Percentiles rank a stretch among this genome's conserved stretches.
Evolutionary conservation across 495 filamentous ascomycete genomes (phyloP).

Genomic region (Cercophora sp.): DNA sequence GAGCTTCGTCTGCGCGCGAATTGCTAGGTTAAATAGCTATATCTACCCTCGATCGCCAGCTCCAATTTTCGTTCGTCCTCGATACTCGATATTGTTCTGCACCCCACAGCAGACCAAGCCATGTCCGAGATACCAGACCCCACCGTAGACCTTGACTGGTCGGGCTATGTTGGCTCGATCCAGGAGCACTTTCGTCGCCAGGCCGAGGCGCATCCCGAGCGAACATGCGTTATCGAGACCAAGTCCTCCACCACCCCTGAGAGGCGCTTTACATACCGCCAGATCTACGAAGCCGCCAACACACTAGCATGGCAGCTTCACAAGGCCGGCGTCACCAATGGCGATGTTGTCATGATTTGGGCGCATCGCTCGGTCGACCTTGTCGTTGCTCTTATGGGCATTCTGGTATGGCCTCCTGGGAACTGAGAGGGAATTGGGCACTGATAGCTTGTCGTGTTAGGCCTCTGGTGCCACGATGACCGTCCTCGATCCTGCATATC

Average conservation of each 20-base stretch:
- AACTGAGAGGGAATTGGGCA: no score
- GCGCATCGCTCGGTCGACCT: constrained; percentile 76
- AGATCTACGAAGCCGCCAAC: constrained; percentile 85
- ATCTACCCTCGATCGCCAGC: no score
- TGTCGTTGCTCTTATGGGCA: constrained; percentile 62
- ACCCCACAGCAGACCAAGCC: no score
- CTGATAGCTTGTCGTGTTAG: no score
- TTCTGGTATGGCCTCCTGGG: constrained; percentile 41
- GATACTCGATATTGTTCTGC: no score
- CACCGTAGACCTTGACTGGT: constrained; percentile 76
- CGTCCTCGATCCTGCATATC: constrained; percentile 87
- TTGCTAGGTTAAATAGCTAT: no score
- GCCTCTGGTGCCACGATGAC: constrained; percentile 65
- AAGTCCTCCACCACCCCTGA: constrained; percentile 53
- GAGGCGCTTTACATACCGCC: constrained; percentile 76
- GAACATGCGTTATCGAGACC: constrained; percentile 82
- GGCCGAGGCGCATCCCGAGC: constrained; percentile 68
- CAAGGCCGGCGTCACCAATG: constrained; percentile 64
- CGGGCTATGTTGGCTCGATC: constrained; percentile 61
- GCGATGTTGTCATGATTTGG: constrained; percentile 93
- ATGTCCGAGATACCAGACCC: constrained; percentile 62
- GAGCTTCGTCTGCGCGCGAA: neutral
- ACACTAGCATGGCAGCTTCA: constrained; percentile 74
- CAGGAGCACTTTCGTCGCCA: constrained; percentile 49
- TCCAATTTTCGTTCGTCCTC: no score